phyloP scores from a whole-genome alignment of 768 basidiomycete species.

The Lactarius akahatsu region DNA sequence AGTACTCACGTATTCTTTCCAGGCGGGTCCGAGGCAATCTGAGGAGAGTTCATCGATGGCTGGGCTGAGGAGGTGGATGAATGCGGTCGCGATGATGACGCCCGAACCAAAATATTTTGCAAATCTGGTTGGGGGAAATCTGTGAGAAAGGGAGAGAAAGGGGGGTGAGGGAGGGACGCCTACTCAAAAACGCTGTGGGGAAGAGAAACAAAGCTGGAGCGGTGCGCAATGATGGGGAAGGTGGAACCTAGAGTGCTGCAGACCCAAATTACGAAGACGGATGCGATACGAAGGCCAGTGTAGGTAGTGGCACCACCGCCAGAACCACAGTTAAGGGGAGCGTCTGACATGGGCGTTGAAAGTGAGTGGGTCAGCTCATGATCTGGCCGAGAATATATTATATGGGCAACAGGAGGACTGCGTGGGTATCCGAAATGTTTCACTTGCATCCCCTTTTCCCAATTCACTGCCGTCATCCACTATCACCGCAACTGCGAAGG shows the following conservation, averaged over 20 bases:
- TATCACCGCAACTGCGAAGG: conserved; percentile 8
- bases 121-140: background rate
- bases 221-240: conserved; percentile 66
- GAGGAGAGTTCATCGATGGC: conserved; percentile 70
- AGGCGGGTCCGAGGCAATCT: conserved; percentile 65
- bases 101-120: conserved; percentile 29
- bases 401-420: background rate
- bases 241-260: conserved; percentile 60
- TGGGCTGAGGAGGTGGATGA: conserved; percentile 48
- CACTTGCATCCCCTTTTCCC: background rate
- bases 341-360: background rate
- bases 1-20: conserved; percentile 70
- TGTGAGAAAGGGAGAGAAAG: background rate
- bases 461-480: no score
- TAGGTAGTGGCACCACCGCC: conserved; percentile 53
- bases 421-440: background rate
- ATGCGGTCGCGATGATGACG: conserved; percentile 22
- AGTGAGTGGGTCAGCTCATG: background rate
- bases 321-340: conserved; percentile 43
- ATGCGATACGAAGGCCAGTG: conserved; percentile 59
- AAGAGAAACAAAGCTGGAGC: conserved; percentile 51
- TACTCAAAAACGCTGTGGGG: conserved; percentile 71
- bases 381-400: background rate
- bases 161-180: conserved; percentile 32
- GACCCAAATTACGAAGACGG: conserved; percentile 70